Evolutionary conservation across 1,284 basidiomycete genomes (phyloP), one percentile per base, ranked within the genome.

Genomic region (Trametes polyzona): DNA sequence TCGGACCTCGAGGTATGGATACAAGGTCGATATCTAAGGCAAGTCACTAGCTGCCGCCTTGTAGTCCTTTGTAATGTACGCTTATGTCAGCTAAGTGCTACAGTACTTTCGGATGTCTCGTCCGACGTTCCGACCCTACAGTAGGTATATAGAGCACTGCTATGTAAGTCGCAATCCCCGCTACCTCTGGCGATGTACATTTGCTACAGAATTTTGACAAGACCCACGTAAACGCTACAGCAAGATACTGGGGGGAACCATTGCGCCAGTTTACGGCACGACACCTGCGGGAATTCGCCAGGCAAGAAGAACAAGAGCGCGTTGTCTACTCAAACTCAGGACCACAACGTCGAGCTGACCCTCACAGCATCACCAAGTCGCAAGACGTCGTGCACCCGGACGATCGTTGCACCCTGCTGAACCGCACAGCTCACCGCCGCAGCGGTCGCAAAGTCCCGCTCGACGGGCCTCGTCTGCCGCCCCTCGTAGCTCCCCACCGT

Each of bases 381-480:
- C 47, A 76, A 70, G 1, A 89, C 84, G 69, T 96, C 91, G 72
- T 99, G 96, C 2, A 97, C 94, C 21, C 96, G 76, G 1, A 98
- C 82, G 0, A 95, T 74, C 55, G 85, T 79, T 0, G 85, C 86
- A 0, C 88, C 86, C 66, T 91, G 88, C 60, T 88, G 85, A 8
- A 94, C 84, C 27, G 91, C 90, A 63, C 87, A 88, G 0, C 88
- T 76, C 29, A 93, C 88, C 3, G 90, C 84, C 0, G 91, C 90
- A 0, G 92, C 89, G 14, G 96, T 98, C 1, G 92, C 96, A 75
- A 83, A 90, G 0, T 76, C 82, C 9, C 96, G 78, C 57, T 94
- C 88, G 52, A 78, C 82, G 0, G 93, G 80, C 16, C 65, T 61
- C 3, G 83, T 86, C 62, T 78, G 68, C 27, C 82, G 73, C 0